Evolutionary conservation across 768 basidiomycete genomes (phyloP).

Genomic region (Russula sp.): DNA sequence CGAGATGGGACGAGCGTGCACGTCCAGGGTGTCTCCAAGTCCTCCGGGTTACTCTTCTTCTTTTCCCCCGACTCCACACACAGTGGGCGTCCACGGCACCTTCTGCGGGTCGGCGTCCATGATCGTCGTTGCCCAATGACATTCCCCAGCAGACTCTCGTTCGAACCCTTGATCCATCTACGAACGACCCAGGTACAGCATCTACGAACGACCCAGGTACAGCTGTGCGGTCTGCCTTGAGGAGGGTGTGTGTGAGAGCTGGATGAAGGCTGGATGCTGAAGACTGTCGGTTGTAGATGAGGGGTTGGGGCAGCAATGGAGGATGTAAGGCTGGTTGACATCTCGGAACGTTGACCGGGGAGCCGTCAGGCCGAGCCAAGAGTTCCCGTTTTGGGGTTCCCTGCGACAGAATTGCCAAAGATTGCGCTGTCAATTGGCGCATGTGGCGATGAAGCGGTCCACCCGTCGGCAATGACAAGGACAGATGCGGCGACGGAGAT

Average conservation of each 20-base stretch:
- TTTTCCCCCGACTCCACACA: slow-evolving; percentile 63
- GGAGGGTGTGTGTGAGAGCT: slow-evolving; percentile 39
- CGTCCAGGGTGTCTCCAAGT: slow-evolving; percentile 95
- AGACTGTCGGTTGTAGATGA: slow-evolving; percentile 37
- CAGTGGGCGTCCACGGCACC: slow-evolving; percentile 57
- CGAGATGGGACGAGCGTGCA: slow-evolving; percentile 70
- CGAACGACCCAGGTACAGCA: slow-evolving; percentile 73
- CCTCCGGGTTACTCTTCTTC: slow-evolving; percentile 80
- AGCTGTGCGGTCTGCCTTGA: slow-evolving; percentile 38
- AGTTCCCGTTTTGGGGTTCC: slow-evolving; percentile 21
- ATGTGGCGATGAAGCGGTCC: slow-evolving; percentile 1
- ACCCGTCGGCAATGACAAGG: slow-evolving; percentile 1
- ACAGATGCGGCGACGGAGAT: slow-evolving; percentile 6
- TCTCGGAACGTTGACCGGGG: slow-evolving; percentile 12
- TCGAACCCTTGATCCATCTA: slow-evolving; percentile 61
- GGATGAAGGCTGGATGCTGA: slow-evolving; percentile 64
- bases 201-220: slow-evolving; percentile 59
- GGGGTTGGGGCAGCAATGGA: background rate
- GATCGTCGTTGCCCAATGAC: slow-evolving; percentile 32
- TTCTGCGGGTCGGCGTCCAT: background rate
- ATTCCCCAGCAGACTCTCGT: slow-evolving; percentile 39
- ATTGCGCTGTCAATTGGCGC: slow-evolving; percentile 6
- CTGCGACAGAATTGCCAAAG: slow-evolving; percentile 3
- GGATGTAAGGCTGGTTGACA: background rate
- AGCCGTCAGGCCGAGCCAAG: slow-evolving; percentile 10